Evolutionary conservation across 257 asterid genomes (phyloP).

Genomic region (Euphrasia confusa): DNA sequence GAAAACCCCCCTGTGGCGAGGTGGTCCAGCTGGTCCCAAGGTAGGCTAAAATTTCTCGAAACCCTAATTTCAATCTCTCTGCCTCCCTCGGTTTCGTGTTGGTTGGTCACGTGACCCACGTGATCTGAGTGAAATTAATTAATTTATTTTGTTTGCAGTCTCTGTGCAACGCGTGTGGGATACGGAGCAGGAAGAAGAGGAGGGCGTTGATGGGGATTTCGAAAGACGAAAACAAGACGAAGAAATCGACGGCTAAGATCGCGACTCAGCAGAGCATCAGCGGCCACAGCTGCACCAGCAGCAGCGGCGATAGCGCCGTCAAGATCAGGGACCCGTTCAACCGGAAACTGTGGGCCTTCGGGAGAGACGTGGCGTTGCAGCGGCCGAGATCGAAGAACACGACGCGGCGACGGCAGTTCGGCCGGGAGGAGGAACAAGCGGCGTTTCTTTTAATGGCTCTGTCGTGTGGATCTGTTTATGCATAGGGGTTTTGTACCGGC

Average conservation of each 20-base stretch:
- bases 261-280: conserved; percentile 27
- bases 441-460: conserved; percentile 81
- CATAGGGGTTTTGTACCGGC: conserved; percentile 38
- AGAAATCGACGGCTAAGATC: conserved; percentile 41
- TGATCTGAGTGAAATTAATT: neutral
- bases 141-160: conserved; percentile 62
- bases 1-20: conserved; percentile 96
- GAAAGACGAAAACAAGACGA: conserved; percentile 65
- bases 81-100: neutral
- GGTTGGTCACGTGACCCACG: conserved; percentile 27
- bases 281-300: conserved; percentile 41
- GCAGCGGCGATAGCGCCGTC: conserved; percentile 52
- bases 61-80: too few species aligned
- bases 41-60: conserved; percentile 24
- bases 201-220: conserved; percentile 70
- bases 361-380: conserved; percentile 64
- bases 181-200: conserved; percentile 83
- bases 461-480: conserved; percentile 85
- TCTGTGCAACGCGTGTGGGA: conserved; percentile 95
- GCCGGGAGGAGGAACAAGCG: conserved; percentile 82
- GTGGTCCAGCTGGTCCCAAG: conserved; percentile 99
- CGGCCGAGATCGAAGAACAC: conserved; percentile 73
- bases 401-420: conserved; percentile 55
- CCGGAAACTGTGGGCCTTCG: conserved; percentile 51
- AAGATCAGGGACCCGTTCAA: conserved; percentile 38